Evolutionary conservation across 352 stramenopile species (phyloP).

Genomic region (Globisporangium nagaii): DNA sequence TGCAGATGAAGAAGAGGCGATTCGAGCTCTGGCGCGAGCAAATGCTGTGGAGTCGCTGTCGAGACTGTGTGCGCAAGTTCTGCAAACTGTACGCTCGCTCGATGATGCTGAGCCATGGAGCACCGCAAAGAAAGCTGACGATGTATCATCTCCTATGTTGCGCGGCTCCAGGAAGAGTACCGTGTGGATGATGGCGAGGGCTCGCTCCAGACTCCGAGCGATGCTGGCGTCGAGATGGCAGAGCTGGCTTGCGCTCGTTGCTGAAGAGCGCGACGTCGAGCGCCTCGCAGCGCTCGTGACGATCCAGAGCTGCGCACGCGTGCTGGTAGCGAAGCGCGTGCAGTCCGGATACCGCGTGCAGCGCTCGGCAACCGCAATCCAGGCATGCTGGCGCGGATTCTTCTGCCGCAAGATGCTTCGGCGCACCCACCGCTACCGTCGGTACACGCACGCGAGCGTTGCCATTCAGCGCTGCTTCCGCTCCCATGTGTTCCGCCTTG

Average conservation of each 20-base stretch:
- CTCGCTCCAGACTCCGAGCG: constrained; percentile 20
- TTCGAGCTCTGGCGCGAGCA: constrained; percentile 25
- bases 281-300: constrained; percentile 30
- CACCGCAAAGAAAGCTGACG: too few species aligned
- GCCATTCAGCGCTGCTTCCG: constrained; percentile 39
- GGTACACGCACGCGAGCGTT: constrained; percentile 25
- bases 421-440: constrained; percentile 24
- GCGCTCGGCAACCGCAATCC: constrained; percentile 25
- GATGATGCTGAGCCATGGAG: too few species aligned
- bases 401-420: constrained; percentile 35
- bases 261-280: constrained; percentile 31
- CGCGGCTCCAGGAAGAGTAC: constrained; percentile 38
- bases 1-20: neutral
- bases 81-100: constrained; percentile 40
- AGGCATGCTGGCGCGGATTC: constrained; percentile 47
- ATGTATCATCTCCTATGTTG: neutral
- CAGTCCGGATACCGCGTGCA: constrained; percentile 21
- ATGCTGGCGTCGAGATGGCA: constrained; percentile 26
- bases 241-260: constrained; percentile 17
- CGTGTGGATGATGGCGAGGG: constrained; percentile 26
- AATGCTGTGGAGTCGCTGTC: constrained; percentile 15
- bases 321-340: constrained; percentile 19
- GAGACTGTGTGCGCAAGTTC: constrained; percentile 24
- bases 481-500: constrained; percentile 26
- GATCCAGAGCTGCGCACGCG: constrained; percentile 52